Evolutionary conservation across 2,329 filamentous ascomycete genomes (phyloP).

Genomic region (Claviceps digitariae): DNA sequence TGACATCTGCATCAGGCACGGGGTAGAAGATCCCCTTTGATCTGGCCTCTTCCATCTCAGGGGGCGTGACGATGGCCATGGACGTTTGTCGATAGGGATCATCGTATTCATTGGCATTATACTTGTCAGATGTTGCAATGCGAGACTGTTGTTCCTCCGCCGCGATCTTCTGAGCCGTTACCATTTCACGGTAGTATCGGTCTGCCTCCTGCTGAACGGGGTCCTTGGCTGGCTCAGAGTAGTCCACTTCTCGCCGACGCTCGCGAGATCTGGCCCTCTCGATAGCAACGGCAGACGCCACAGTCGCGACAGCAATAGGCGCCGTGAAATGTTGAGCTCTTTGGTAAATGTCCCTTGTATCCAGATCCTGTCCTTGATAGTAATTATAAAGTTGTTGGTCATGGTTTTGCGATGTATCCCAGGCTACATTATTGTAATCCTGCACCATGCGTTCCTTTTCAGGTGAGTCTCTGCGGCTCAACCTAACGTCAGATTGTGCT

Average conservation of each 20-base stretch:
- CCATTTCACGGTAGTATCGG: conserved; percentile 41
- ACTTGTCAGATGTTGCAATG: conserved; percentile 35
- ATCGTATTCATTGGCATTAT: conserved; percentile 42
- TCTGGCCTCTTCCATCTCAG: conserved; percentile 31
- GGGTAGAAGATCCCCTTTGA: conserved; percentile 35
- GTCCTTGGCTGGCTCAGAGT: conserved; percentile 21
- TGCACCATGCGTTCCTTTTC: conserved; percentile 27
- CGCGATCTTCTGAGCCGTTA: conserved; percentile 38
- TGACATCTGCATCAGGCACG: conserved; percentile 49
- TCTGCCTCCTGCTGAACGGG: conserved; percentile 43
- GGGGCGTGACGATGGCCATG: conserved; percentile 41
- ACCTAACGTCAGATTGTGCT: conserved; percentile 19
- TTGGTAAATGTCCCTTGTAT: conserved; percentile 30
- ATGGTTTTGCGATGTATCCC: conserved; percentile 8
- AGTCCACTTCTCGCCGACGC: conserved; percentile 18
- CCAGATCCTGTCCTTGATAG: conserved; percentile 26
- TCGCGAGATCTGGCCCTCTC: conserved; percentile 25
- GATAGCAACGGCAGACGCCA: conserved; percentile 27
- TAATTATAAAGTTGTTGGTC: conserved; percentile 15
- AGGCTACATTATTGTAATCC: conserved; percentile 14
- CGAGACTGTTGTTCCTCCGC: conserved; percentile 41
- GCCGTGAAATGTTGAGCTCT: conserved; percentile 34
- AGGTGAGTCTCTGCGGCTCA: conserved; percentile 37
- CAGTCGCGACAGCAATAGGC: conserved; percentile 28
- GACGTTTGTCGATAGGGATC: conserved; percentile 20